Evolutionary conservation across 768 basidiomycete species (phyloP), one percentile per base, ranked within the genome.

Genomic region (Podaxis sp.): DNA sequence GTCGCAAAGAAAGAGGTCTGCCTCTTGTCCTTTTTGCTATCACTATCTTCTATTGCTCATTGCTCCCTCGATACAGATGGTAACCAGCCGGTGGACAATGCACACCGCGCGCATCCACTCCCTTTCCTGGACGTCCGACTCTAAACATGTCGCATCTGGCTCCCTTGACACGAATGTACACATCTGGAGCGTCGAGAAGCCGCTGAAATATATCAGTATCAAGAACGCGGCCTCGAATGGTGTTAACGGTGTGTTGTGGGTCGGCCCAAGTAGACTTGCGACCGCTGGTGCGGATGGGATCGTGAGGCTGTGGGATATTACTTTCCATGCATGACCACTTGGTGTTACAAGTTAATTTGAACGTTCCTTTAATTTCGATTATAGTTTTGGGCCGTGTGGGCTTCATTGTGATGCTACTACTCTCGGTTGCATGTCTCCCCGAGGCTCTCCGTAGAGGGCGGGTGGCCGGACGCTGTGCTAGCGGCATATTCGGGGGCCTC

Each of bases 131-230:
- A 87, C 90, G 6, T 67, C 84, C 5, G 87, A 92, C 69, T 87
- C 88, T 6, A 80, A 81, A 64, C 87, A 95, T 70, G 84, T 91
- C 65, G 95, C 88, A 11, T 95, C 94, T 3, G 95, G 90, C 11
- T 93, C 94, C 19, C 81, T 96, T n/a, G 96, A 99, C 72, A 96
- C 95, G 33, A 86, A 94, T 67, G 86, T 96, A 4, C 97, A 95
- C 70, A 76, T 98, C 26, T 98, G 92, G 87, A 87, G 88, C 66
- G 86, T 93, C 33, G 77, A 77, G 49, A 83, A 86, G 69, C 87
- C 89, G 8, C 76, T 85, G 73, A 87, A 83, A 74, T 92, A 90
- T 67, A 85, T 95, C 39, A 82, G 87, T 28, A 87, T 98, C 72
- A 89, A 88, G 80, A 95, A 95, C 64, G 94, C 92, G 0, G 87